Evolutionary conservation across 331 rosid species (phyloP).

Genomic region (Acacia pycnantha): DNA sequence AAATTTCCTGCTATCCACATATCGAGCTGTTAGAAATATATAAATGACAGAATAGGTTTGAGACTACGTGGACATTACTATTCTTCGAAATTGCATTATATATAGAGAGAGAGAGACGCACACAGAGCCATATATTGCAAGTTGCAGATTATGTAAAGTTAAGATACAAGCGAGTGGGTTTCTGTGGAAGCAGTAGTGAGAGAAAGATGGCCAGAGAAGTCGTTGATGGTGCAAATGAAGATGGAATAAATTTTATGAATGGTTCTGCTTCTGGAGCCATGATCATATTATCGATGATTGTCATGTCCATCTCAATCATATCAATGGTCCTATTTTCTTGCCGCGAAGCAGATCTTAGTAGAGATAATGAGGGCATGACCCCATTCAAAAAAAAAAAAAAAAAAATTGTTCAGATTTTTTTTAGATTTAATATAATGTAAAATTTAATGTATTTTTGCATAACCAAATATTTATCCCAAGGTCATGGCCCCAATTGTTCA

Average conservation of each 20-base stretch:
- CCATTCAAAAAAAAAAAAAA: too few species aligned
- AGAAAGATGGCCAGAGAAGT: not conserved
- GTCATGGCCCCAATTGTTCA: too few species aligned
- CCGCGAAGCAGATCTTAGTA: too few species aligned
- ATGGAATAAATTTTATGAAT: not conserved
- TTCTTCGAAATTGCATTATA: too few species aligned
- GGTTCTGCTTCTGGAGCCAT: not conserved
- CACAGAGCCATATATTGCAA: not conserved
- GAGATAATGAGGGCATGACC: too few species aligned
- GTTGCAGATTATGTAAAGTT: not conserved
- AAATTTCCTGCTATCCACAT: not conserved
- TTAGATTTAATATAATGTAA: too few species aligned
- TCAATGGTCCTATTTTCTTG: constrained; percentile 42
- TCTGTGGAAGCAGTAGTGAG: not conserved
- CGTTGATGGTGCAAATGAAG: not conserved
- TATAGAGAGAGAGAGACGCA: not conserved
- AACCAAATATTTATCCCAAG: too few species aligned
- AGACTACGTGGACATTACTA: not conserved
- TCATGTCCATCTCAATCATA: constrained; percentile 35
- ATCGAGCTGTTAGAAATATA: not conserved
- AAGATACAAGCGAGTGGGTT: not conserved
- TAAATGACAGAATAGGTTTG: not conserved
- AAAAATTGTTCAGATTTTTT: too few species aligned
- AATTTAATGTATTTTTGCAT: too few species aligned
- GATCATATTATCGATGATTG: constrained; percentile 21